Evolutionary conservation across 2,329 filamentous ascomycete species (phyloP), one percentile per base, ranked within the genome.

Genomic region (Tolypocladium ovalisporum): DNA sequence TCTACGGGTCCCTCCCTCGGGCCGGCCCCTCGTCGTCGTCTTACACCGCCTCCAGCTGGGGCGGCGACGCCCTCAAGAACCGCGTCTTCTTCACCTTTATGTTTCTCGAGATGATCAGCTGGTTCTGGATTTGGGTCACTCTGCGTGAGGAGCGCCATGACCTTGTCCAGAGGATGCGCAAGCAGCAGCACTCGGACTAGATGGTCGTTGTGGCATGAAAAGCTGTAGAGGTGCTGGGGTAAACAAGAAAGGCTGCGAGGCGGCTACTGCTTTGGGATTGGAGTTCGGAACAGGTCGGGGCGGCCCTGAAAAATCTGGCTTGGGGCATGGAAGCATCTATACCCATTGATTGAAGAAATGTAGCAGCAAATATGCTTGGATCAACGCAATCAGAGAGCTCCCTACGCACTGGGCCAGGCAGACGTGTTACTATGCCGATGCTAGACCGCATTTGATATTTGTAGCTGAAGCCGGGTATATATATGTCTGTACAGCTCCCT

Each of bases 61-160:
- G 73, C 61, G 77, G 83, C 54, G 86, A 91, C 61, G 81, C 82
- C 29, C 72, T 96, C 65, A 90, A 92, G 75, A 96, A 95, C 69
- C 83, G 90, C 54, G 76, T 96, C 44, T 83, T 96, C 44, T 95
- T 97, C 68, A 85, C 88, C 0, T 94, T 90, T 72, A 85, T 84
- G 10, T 94, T 96, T 66, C 68, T 96, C 67, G 92, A 97, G 76
- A 83, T 90, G 70, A 78, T 90, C 63, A 81, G 82, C 60, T 96
- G 91, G 90, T 91, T 96, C 71, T 96, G 91, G 91, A 84, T 83
- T 29, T 90, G 85, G 79, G 78, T 86, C 35, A 87, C 83, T 5
- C 70, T 90, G 64, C 77, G 83, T 55, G 87, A 90, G 66, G 87
- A 90, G 75, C 67, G 74, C n/a, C 62, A 65, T 5, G 72, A 69